Percentiles rank a stretch among this genome's conserved stretches.
These are phyloP conservation scores for Grosmannia clavigera DNA, from an alignment of 2,329 filamentous ascomycete genomes.

Conservation along the genomic window DNA sequence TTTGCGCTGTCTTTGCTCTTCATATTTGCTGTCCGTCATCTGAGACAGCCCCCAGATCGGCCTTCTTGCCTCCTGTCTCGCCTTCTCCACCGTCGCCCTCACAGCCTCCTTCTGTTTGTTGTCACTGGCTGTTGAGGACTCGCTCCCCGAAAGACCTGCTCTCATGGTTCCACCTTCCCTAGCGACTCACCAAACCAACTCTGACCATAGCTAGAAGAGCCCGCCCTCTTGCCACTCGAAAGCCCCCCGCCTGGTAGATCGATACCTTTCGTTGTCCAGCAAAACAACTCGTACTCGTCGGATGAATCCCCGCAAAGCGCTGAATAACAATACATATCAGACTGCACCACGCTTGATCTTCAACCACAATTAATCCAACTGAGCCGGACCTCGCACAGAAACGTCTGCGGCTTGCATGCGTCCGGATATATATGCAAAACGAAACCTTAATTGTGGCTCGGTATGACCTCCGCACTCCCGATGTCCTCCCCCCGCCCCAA, in stretches of 20 bases:
- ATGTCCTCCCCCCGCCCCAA: constrained; percentile 1
- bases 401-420: background rate
- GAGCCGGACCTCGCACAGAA: background rate
- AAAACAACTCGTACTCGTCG: background rate
- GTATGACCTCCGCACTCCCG: constrained; percentile 6
- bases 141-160: background rate
- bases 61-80: background rate
- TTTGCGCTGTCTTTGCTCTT: background rate
- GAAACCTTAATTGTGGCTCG: constrained; percentile 10
- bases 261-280: background rate
- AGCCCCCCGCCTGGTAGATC: background rate
- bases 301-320: background rate
- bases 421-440: constrained; percentile 2
- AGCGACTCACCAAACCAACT: background rate
- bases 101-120: background rate
- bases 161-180: background rate
- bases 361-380: background rate
- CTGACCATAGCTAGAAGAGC: background rate
- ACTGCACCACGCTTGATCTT: background rate
- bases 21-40: background rate
- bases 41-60: constrained; percentile 6
- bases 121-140: background rate
- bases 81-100: constrained; percentile 1
- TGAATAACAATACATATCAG: background rate
- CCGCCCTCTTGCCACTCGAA: background rate